Evolutionary conservation across 352 stramenopile species (phyloP), one percentile per base, ranked within the genome.

Genomic region (Globisporangium camurandrum): DNA sequence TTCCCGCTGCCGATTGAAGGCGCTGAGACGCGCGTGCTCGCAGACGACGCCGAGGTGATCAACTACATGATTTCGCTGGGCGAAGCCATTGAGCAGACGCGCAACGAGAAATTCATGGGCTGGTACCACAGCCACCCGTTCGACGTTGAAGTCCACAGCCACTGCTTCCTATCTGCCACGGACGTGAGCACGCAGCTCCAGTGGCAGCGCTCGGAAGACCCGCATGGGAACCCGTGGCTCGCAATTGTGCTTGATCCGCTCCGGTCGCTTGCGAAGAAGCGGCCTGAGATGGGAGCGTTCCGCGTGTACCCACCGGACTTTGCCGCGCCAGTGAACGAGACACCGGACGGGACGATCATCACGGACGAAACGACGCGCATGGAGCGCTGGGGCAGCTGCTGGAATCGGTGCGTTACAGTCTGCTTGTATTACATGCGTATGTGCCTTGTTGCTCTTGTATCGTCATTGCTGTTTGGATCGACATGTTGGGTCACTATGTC

Each of bases 91-190:
- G 95, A 98, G 66, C 62, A 80, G 54, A 98, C 93, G 2, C 84
- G 95, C 37, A 96, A 97, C 48, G 95, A 99, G 64, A 94, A 95
- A 49, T 98, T 99, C 61, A 98, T 98, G 90, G 97, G 96, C 49
- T 99, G 97, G 97, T 99, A 99, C 76, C 97, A 99, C 67, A 97
- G 87, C 57, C 97, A 99, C 58, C 97, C 97, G 6, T 99, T 99
- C 61, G 97, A 99, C 64, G 85, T 99, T 7, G 78, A 95, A 52
- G 83, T 98, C 60, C 90, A 86, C 53, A 92, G 77, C 52, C 95
- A 99, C 66, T 99, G 96, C 72, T 99, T 98, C 66, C 71, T 99
- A 20, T 98, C 86, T 47, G 87, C 88, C 42, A 99, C 95, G 10
- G 97, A 99, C 67, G 75, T 99, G 38, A 96, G 75, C 43, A 99